Evolutionary conservation across 106 monocot species (phyloP).

Genomic region (Acanthochlamys bracteata): DNA sequence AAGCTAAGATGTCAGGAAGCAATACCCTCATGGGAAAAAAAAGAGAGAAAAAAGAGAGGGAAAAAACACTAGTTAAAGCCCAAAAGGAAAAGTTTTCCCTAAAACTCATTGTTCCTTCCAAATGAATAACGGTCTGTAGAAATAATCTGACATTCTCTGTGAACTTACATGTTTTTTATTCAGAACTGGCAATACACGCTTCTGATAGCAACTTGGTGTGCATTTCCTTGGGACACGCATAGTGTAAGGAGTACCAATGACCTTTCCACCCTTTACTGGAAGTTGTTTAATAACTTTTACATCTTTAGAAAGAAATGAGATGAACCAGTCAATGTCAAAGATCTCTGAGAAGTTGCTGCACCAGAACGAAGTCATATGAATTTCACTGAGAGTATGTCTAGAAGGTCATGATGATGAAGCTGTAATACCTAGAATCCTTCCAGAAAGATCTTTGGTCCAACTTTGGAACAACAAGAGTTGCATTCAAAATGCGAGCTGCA

Average conservation of each 20-base stretch:
- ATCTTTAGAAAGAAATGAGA: conserved; percentile 59
- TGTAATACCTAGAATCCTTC: conserved; percentile 70
- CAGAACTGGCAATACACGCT: conserved; percentile 59
- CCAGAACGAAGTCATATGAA: background rate
- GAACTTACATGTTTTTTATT: conserved; percentile 54
- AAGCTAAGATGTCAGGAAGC: no score
- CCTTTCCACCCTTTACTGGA: conserved; percentile 39
- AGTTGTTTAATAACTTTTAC: conserved; percentile 62
- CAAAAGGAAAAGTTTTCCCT: no score
- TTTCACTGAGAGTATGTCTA: background rate
- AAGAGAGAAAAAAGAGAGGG: no score
- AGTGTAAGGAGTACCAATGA: conserved; percentile 31
- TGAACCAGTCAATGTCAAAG: conserved; percentile 79
- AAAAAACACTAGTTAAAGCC: no score
- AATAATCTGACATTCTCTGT: background rate
- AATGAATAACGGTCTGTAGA: no score
- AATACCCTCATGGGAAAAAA: no score
- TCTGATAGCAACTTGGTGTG: conserved; percentile 60
- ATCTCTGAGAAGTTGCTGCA: conserved; percentile 67
- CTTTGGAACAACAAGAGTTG: conserved; percentile 74
- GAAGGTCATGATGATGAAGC: background rate
- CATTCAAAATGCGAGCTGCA: conserved; percentile 76
- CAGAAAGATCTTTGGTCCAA: conserved; percentile 84
- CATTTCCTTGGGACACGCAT: conserved; percentile 87
- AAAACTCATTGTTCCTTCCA: no score